These are phyloP conservation scores for Globisporangium nagaii DNA, from an alignment of 352 stramenopile genomes.

Conservation along the genomic window DNA sequence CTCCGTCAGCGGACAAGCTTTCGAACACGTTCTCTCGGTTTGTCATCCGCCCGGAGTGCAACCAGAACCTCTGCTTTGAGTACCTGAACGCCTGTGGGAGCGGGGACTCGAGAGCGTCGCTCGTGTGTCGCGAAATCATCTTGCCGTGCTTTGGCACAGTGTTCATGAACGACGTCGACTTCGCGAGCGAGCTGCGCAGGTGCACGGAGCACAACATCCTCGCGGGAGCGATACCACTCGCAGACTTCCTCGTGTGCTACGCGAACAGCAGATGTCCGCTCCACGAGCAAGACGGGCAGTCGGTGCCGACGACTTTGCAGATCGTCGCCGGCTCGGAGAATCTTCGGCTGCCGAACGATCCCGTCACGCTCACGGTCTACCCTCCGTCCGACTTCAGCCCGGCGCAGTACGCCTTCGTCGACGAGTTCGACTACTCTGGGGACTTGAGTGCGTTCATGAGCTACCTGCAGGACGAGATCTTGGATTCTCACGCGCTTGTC, in stretches of 20 bases:
- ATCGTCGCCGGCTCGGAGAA: not conserved
- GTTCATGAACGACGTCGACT: not conserved
- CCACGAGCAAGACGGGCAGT: not conserved
- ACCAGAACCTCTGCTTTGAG: not conserved
- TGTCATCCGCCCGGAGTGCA: not conserved
- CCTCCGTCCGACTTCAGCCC: not conserved
- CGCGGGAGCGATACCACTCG: constrained; percentile 3
- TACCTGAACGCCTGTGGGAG: not conserved
- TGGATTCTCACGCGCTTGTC: not conserved
- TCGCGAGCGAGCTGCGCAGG: not conserved
- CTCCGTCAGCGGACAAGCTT: not conserved
- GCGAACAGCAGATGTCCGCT: constrained; percentile 3
- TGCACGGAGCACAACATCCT: not conserved
- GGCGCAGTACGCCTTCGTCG: not conserved
- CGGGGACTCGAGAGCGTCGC: not conserved
- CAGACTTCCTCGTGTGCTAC: constrained; percentile 12
- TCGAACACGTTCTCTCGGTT: not conserved
- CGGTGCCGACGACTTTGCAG: not conserved
- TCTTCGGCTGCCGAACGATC: not conserved
- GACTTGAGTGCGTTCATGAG: not conserved
- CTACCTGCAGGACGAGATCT: not conserved
- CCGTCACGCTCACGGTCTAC: not conserved
- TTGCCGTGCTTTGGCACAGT: constrained; percentile 6
- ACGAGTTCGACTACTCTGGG: constrained; percentile 1
- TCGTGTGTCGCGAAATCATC: constrained; percentile 11